Evolutionary conservation across 306 rosid genomes (phyloP).

Genomic region (Vigna nakashimae): DNA sequence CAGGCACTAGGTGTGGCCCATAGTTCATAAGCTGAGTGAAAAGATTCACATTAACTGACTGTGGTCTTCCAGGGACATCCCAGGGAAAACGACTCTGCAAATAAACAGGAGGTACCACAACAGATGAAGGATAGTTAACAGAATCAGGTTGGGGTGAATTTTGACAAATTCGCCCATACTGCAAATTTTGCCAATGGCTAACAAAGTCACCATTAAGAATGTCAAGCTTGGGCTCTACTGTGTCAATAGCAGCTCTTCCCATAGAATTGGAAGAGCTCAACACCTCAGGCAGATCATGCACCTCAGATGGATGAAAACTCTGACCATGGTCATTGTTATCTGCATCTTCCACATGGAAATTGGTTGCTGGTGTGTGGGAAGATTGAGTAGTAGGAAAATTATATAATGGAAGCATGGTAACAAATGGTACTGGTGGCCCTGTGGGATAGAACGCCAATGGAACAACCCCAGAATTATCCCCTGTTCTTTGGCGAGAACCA

Average conservation of each 20-base stretch:
- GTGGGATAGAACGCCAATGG: conserved; percentile 74
- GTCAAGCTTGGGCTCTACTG: conserved; percentile 57
- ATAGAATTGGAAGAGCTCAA: conserved; percentile 48
- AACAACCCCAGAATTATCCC: conserved; percentile 62
- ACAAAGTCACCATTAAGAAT: conserved; percentile 75
- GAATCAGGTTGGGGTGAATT: conserved; percentile 53
- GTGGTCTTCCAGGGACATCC: conserved; percentile 87
- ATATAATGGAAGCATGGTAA: conserved; percentile 73
- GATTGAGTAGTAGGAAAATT: conserved; percentile 63
- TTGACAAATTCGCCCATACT: conserved; percentile 69
- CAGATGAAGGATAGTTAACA: conserved; percentile 54
- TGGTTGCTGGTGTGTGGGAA: conserved; percentile 60
- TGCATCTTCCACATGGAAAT: conserved; percentile 54
- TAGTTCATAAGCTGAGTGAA: conserved; percentile 56
- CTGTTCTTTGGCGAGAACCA: conserved; percentile 67
- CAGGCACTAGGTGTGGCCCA: conserved; percentile 69
- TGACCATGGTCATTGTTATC: conserved; percentile 60
- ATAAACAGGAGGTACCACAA: conserved; percentile 64
- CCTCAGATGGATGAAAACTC: conserved; percentile 61
- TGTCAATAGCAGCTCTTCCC: conserved; percentile 52
- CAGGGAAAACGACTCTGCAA: conserved; percentile 72
- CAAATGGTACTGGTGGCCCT: conserved; percentile 84
- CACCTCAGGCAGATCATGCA: conserved; percentile 53
- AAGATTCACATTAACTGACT: conserved; percentile 66
- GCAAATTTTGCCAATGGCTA: conserved; percentile 76